Conservation (phyloP, 2,329 filamentous ascomycete genomes). For the Cladosporium phlei region DNA sequence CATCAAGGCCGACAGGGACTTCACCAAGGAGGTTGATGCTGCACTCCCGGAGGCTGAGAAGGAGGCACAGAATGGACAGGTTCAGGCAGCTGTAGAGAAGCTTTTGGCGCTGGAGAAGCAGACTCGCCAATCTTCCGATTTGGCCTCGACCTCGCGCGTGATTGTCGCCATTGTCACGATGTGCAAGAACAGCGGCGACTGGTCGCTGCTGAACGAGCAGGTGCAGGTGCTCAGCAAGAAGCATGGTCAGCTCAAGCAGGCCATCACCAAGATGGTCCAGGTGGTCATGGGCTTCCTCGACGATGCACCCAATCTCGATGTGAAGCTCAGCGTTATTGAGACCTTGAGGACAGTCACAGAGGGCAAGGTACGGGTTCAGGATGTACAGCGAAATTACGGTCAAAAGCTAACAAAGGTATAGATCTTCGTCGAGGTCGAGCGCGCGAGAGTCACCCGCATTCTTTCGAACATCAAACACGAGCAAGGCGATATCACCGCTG, state of each 20-base stretch:
- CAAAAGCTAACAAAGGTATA: conserved; percentile 28
- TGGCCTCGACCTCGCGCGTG: conserved; percentile 87
- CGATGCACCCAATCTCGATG: conserved; percentile 75
- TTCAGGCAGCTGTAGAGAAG: conserved; percentile 88
- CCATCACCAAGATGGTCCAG: conserved; percentile 98
- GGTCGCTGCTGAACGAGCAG: conserved; percentile 94
- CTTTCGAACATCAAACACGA: conserved; percentile 96
- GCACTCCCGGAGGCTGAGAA: conserved; percentile 85
- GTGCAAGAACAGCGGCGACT: conserved; percentile 88
- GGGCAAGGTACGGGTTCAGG: conserved; percentile 64
- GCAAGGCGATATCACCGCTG: conserved; percentile 85
- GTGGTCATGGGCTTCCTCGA: conserved; percentile 89
- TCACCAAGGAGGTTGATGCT: conserved; percentile 90
- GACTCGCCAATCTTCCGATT: conserved; percentile 93
- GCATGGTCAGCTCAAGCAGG: conserved; percentile 98
- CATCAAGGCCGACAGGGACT: conserved; percentile 97
- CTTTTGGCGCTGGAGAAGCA: conserved; percentile 90
- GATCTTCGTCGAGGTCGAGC: conserved; percentile 99
- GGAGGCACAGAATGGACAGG: conserved; percentile 64
- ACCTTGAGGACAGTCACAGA: conserved; percentile 93
- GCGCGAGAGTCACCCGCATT: conserved; percentile 89
- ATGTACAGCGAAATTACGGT: neutral
- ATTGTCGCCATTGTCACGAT: conserved; percentile 86
- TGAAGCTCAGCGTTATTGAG: conserved; percentile 90
- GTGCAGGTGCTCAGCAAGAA: conserved; percentile 96